phyloP scores from a whole-genome alignment of 2,329 filamentous ascomycete genomes.

The Trichoderma harzianum region DNA sequence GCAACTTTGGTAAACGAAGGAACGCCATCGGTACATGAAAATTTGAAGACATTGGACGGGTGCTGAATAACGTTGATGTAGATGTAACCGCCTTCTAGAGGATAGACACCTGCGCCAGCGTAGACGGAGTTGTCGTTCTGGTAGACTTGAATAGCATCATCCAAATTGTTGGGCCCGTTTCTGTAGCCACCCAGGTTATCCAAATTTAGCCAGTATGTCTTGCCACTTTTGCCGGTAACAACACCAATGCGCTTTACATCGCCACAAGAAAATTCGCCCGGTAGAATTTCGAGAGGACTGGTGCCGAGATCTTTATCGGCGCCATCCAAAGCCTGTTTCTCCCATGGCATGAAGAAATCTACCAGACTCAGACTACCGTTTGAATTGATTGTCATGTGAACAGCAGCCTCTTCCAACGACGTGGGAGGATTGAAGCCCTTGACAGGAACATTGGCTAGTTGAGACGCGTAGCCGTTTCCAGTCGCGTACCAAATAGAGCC shows the following conservation, averaged over 20 bases:
- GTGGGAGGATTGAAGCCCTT: constrained; percentile 38
- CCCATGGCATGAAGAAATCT: constrained; percentile 55
- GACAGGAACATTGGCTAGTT: constrained; percentile 37
- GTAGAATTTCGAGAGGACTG: constrained; percentile 42
- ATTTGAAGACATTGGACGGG: constrained; percentile 56
- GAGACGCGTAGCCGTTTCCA: constrained; percentile 41
- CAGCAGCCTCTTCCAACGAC: constrained; percentile 44
- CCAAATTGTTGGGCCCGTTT: constrained; percentile 35
- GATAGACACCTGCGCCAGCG: constrained; percentile 46
- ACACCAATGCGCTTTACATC: constrained; percentile 46
- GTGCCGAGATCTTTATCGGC: constrained; percentile 51
- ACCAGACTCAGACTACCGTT: constrained; percentile 43
- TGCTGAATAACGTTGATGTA: constrained; percentile 52
- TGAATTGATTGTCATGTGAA: constrained; percentile 40
- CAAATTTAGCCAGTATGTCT: constrained; percentile 43
- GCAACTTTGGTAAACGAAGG: constrained; percentile 53
- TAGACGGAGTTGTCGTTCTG: constrained; percentile 45
- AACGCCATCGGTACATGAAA: constrained; percentile 49
- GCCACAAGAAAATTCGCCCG: constrained; percentile 41
- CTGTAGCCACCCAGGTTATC: constrained; percentile 41
- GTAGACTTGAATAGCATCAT: constrained; percentile 45
- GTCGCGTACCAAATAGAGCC: constrained; percentile 40
- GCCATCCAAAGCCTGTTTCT: constrained; percentile 48
- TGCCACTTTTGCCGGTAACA: constrained; percentile 50
- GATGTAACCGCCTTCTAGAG: constrained; percentile 47